Evolutionary conservation across 2,329 filamentous ascomycete genomes (phyloP).

Genomic region (Septoria petroselini): DNA sequence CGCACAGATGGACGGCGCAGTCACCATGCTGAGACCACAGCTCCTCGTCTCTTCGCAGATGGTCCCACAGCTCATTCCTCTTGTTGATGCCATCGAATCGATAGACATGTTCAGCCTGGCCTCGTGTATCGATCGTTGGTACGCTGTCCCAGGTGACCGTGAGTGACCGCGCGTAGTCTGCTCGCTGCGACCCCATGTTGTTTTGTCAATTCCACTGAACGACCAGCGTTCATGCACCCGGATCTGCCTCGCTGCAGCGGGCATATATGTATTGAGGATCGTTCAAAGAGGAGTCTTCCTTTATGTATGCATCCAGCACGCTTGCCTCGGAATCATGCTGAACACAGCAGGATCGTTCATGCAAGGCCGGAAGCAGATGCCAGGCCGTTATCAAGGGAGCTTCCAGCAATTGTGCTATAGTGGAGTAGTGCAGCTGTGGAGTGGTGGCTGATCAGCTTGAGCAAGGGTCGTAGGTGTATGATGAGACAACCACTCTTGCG

Average conservation of each 20-base stretch:
- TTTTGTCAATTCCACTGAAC: too few species aligned
- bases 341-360: conserved; percentile 19
- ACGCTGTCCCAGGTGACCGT: conserved; percentile 5
- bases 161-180: conserved; percentile 3
- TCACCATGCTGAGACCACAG: conserved; percentile 67
- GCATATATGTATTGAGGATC: not conserved
- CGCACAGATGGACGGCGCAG: conserved; percentile 67
- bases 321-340: conserved; percentile 31
- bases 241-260: too few species aligned
- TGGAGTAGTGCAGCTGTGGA: conserved; percentile 4
- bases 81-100: conserved; percentile 22
- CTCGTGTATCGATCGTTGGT: conserved; percentile 8
- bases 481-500: not conserved
- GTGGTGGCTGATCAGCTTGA: conserved; percentile 6
- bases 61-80: conserved; percentile 21
- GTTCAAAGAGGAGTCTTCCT: not conserved
- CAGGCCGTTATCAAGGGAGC: conserved; percentile 4
- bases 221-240: not conserved
- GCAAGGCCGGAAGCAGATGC: conserved; percentile 20
- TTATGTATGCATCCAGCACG: conserved; percentile 9
- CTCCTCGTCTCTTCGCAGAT: conserved; percentile 57
- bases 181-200: too few species aligned
- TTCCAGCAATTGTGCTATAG: conserved; percentile 12
- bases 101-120: conserved; percentile 12
- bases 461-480: conserved; percentile 6